Percentiles rank a stretch among this genome's conserved stretches.
phyloP scores from a whole-genome alignment of 495 filamentous ascomycete species.

The Chaetomium cochliodes region DNA sequence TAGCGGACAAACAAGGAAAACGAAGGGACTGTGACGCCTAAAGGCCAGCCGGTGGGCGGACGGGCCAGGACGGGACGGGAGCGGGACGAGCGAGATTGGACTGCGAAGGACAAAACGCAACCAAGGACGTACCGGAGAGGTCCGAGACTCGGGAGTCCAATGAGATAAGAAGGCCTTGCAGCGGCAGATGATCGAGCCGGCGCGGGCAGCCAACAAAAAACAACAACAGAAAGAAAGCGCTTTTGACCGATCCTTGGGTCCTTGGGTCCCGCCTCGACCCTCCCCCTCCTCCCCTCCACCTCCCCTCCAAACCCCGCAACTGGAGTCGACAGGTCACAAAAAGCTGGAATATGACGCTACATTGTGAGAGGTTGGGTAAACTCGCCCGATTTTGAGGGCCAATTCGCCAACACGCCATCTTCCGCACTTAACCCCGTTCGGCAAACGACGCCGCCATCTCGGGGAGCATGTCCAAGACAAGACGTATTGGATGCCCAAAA shows the following conservation, averaged over 20 bases:
- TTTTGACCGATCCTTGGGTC: neutral
- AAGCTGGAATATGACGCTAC: slow-evolving; percentile 10
- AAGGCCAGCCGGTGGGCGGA: neutral
- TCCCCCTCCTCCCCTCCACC: too few species aligned
- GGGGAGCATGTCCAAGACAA: neutral
- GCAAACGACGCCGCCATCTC: slow-evolving; percentile 5
- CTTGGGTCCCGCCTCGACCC: neutral
- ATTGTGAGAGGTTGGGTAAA: slow-evolving; percentile 4
- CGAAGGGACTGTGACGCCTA: neutral
- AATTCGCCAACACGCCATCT: slow-evolving; percentile 8
- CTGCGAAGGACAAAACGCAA: slow-evolving; percentile 9
- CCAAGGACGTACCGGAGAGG: slow-evolving; percentile 3
- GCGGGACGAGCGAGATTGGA: slow-evolving; percentile 19
- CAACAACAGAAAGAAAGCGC: neutral
- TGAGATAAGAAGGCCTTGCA: neutral
- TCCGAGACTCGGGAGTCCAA: slow-evolving; percentile 13
- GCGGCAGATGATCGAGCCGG: slow-evolving; percentile 1
- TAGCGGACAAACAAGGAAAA: neutral
- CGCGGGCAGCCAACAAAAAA: neutral
- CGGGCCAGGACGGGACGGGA: slow-evolving; percentile 16
- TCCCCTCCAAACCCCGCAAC: neutral
- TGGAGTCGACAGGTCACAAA: neutral
- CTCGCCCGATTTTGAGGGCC: neutral
- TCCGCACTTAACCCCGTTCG: slow-evolving; percentile 8
- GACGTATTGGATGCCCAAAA: slow-evolving; percentile 5